Evolutionary conservation across 331 rosid genomes (phyloP), one percentile per base, ranked within the genome.

Genomic region (Pyrus hybrid): DNA sequence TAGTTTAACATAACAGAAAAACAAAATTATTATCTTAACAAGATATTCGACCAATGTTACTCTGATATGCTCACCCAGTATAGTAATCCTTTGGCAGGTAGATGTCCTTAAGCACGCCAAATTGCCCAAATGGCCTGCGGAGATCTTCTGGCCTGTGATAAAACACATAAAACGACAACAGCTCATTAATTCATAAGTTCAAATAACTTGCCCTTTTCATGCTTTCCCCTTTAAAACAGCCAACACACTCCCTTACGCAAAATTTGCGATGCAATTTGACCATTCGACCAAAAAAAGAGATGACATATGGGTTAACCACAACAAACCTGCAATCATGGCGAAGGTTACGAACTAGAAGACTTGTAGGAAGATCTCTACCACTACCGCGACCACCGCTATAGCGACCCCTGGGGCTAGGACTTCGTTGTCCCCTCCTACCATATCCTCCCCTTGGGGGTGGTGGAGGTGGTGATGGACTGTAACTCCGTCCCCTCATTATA

Each of bases 291-390:
- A 62, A 62, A 62, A 13, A 25, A 62, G 63, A 11, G 26, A 62
- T 30, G 29, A 71, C 47, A 13, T 5, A 33, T 62, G 23, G 63
- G 45, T 54, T 17, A 26, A 70, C 14, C 2, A 26, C 63, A 72
- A 80, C 86, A 63, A 64, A 85, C 97, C 98, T 92, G 53, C 99
- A 94, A 58, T 94, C 97, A 71, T 89, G 97, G 75, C 99, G 93
- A 83, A 94, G 99, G 87, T 94, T 94, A 66, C 99, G 99, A 60
- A 94, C 99, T 16, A 94, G 91, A 76, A 94, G 99, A 18, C 99
- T 94, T 17, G 97, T 92, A 14, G 99, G 97, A 32, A 84, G 93
- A 83, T 94, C 99, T 79, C 96, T 80, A 57, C 86, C 74, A 57
- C 96, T 80, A 57, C 86, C 71, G 57, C 93, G 93, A 22, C 88